Evolutionary conservation across 208 protist species (phyloP).

Genomic region (Crithidia mellificae): DNA sequence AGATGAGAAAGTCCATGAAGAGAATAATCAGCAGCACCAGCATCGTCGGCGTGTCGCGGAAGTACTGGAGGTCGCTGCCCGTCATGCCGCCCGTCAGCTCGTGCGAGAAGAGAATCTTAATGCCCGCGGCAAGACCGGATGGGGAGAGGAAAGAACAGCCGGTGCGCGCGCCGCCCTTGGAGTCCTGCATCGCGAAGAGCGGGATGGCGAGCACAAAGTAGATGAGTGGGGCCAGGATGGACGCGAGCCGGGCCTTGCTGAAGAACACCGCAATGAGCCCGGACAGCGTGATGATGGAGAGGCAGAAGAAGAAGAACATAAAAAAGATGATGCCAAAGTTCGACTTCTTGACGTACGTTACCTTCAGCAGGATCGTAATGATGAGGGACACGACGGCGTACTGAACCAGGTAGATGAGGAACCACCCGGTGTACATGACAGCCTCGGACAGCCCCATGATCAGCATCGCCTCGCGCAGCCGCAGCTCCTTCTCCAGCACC

Average conservation of each 20-base stretch:
- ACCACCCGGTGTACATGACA: slow-evolving; percentile 64
- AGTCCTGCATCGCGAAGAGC: slow-evolving; percentile 55
- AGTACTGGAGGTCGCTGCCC: slow-evolving; percentile 37
- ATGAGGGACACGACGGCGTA: slow-evolving; percentile 51
- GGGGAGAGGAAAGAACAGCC: slow-evolving; percentile 57
- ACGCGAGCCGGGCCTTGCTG: slow-evolving; percentile 66
- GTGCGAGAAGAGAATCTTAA: slow-evolving; percentile 59
- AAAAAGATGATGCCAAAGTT: slow-evolving; percentile 64
- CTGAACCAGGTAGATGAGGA: slow-evolving; percentile 63
- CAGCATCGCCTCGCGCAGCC: slow-evolving; percentile 79
- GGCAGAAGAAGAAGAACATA: slow-evolving; percentile 61
- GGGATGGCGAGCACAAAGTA: slow-evolving; percentile 70
- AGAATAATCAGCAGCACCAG: slow-evolving; percentile 36
- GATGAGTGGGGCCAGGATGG: slow-evolving; percentile 65
- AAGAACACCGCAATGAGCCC: slow-evolving; percentile 69
- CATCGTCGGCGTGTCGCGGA: slow-evolving; percentile 45
- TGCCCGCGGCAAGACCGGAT: slow-evolving; percentile 50
- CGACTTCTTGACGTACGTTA: slow-evolving; percentile 49
- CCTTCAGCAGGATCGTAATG: slow-evolving; percentile 56
- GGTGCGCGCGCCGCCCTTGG: slow-evolving; percentile 21
- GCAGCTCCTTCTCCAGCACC: slow-evolving; percentile 86
- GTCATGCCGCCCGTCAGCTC: slow-evolving; percentile 43
- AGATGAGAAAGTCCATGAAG: slow-evolving; percentile 59
- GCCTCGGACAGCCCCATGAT: slow-evolving; percentile 84
- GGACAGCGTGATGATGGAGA: slow-evolving; percentile 57